Conservation (phyloP, 495 filamentous ascomycete genomes). For the Astrothelium subdiscretum region DNA sequence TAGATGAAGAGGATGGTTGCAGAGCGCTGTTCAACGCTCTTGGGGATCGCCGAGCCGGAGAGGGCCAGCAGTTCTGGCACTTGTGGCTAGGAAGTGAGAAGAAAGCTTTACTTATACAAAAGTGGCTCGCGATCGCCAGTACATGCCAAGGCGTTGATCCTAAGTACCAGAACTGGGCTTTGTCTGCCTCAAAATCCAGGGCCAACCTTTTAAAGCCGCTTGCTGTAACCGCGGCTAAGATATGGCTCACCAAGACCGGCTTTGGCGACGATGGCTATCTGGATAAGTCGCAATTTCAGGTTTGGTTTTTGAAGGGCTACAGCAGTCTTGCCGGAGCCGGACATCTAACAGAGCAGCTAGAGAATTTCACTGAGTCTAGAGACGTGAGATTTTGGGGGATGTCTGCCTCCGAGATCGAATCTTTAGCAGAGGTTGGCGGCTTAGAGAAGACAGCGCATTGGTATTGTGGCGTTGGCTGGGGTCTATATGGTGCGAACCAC, state of each 20-base stretch:
- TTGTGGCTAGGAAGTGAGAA: background rate
- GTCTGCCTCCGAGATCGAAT: background rate
- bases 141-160: background rate
- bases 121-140: background rate
- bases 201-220: background rate
- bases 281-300: background rate
- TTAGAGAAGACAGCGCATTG: background rate
- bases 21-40: background rate
- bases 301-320: background rate
- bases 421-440: background rate
- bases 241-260: background rate
- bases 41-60: background rate
- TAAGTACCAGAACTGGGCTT: background rate
- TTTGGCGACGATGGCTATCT: background rate
- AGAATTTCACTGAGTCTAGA: background rate
- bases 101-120: background rate
- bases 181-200: background rate
- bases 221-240: background rate
- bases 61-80: background rate
- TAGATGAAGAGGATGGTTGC: background rate
- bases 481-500: background rate
- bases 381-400: background rate
- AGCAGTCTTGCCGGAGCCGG: background rate
- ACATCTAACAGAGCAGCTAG: background rate
- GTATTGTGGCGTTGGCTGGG: background rate